Base-by-base conservation (phyloP, 2,329 filamentous ascomycete species). In the Chaetomium olivaceum region DNA sequence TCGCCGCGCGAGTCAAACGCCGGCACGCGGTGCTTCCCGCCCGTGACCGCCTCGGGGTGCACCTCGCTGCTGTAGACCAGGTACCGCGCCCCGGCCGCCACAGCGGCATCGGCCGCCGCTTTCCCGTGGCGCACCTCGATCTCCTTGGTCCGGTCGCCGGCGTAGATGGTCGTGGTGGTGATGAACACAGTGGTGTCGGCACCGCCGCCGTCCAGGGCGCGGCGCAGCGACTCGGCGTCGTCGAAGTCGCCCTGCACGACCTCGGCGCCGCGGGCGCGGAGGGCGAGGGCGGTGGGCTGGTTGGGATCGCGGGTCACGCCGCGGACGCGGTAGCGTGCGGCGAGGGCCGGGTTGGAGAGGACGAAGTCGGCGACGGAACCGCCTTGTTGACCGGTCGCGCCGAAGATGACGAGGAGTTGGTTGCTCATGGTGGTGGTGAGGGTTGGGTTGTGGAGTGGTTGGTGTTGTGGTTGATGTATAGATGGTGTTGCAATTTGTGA, bases 1-100 rank as follows among this genome's bases (percentile, higher is more conserved):
- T 82, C 75, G 31, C 84, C 82, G 72, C 89, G 89, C 65, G 76
- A 77, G 69, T 88, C 86, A 66, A 89, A 89, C 64, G 84, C 81
- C 57, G 75, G 67, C 7, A 83, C 79, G 21, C 73, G 50, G 1
- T 82, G 73, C 0, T 70, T 73, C 2, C 81, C 81, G 0, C 75
- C 74, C 50, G 77, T 76, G 1, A 80, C 70, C 46, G 80, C 71
- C 1, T 74, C 77, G 31, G 78, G 73, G 66, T 81, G 71, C 46
- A 79, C 72, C 46, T 83, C 76, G 8, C 80, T 80, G 8, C 80
- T 82, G 74, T 79, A 83, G 67, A 84, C 75, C 54, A 82, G 73
- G 65, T 82, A 80, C 70, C 81, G 71, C 1, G 81, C 79, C 6
- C 80, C 80, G 1, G 76, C 75, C 25, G 76, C 75, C 69, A 80